Conservation (phyloP, 2,329 filamentous ascomycete genomes). For the Diaporthe caulivora region DNA sequence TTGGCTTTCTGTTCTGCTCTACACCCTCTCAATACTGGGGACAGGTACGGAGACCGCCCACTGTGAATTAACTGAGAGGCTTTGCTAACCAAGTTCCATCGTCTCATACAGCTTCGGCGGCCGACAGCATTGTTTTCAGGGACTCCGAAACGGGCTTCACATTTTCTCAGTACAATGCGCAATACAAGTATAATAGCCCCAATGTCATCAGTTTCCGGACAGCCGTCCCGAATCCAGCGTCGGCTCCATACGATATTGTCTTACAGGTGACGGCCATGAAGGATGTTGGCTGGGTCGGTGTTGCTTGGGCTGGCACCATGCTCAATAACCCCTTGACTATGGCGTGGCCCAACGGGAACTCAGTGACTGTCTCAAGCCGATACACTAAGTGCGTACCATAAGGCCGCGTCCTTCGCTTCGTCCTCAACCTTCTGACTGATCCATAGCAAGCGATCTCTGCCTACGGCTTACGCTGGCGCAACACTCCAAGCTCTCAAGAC, state of each 20-base stretch:
- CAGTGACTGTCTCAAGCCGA: slow-evolving; percentile 8
- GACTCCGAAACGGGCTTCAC: slow-evolving; percentile 33
- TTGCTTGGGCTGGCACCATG: slow-evolving; percentile 19
- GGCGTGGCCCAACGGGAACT: background rate
- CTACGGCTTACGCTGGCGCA: slow-evolving; percentile 41
- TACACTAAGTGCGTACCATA: background rate
- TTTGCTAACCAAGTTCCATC: background rate
- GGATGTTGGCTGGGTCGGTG: slow-evolving; percentile 12
- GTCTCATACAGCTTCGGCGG: background rate
- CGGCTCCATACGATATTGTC: slow-evolving; percentile 5
- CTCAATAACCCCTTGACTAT: slow-evolving; percentile 9
- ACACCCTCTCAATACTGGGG: slow-evolving; percentile 2
- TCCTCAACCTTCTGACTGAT: background rate
- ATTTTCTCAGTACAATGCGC: slow-evolving; percentile 31
- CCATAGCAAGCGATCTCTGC: background rate
- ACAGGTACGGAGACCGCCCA: background rate
- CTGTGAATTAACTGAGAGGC: background rate
- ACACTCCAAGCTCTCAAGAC: slow-evolving; percentile 45
- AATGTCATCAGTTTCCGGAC: slow-evolving; percentile 39
- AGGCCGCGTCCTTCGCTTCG: rapidly evolving
- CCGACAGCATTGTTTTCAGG: slow-evolving; percentile 26
- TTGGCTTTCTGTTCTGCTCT: slow-evolving; percentile 4
- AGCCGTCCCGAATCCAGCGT: background rate
- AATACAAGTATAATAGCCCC: slow-evolving; percentile 7
- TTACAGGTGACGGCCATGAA: slow-evolving; percentile 6